Percentiles rank a stretch among this genome's conserved stretches.
Evolutionary conservation across 768 basidiomycete species (phyloP).

Genomic region (Plicaturopsis crispa): DNA sequence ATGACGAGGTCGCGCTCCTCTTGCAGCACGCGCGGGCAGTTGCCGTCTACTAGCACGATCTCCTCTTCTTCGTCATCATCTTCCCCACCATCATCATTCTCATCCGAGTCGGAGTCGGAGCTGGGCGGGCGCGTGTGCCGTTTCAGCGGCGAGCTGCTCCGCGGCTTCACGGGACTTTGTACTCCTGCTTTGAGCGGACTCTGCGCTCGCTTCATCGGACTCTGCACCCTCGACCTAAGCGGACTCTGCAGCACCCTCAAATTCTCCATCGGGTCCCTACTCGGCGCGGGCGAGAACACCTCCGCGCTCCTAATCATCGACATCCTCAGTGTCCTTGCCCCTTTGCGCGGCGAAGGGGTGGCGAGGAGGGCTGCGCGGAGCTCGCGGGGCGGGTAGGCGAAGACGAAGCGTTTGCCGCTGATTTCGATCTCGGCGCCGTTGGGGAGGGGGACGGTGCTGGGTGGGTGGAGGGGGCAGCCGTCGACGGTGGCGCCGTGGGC

Average conservation of each 20-base stretch:
- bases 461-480: conserved; percentile 55
- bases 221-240: conserved; percentile 50
- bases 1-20: conserved; percentile 68
- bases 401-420: conserved; percentile 62
- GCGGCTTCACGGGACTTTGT: conserved; percentile 8
- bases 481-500: conserved; percentile 51
- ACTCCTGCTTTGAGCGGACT: conserved; percentile 16
- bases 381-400: conserved; percentile 70
- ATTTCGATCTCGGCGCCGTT: conserved; percentile 66
- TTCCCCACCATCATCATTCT: conserved; percentile 10
- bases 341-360: conserved; percentile 38
- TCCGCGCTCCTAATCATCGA: conserved; percentile 73
- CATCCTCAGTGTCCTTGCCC: conserved; percentile 44
- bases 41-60: conserved; percentile 57
- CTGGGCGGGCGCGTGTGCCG: conserved; percentile 3
- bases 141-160: conserved; percentile 12
- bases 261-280: conserved; percentile 52
- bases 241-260: conserved; percentile 58
- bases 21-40: conserved; percentile 60
- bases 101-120: background rate
- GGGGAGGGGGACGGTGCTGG: conserved; percentile 53
- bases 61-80: conserved; percentile 35
- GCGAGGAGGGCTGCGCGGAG: conserved; percentile 44
- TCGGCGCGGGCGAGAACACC: conserved; percentile 63
- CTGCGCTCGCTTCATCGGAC: conserved; percentile 28